Evolutionary conservation across 2,329 filamentous ascomycete species (phyloP).

Genomic region (Talaromyces sp.): DNA sequence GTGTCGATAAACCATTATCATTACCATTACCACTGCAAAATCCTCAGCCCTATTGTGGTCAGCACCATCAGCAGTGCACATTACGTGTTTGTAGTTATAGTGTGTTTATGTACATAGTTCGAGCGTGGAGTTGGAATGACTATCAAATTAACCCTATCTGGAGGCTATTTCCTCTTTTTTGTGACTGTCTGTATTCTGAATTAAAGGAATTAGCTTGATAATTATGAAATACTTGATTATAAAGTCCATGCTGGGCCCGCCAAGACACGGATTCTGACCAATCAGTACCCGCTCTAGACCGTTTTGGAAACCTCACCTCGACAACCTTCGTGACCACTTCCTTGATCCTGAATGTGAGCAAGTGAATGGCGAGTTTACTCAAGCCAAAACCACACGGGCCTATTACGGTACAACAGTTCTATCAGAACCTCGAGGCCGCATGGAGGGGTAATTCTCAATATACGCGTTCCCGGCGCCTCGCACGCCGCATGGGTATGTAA

Average conservation of each 20-base stretch:
- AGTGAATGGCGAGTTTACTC: constrained; percentile 9
- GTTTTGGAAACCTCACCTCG: background rate
- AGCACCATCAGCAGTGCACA: background rate
- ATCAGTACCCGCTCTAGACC: background rate
- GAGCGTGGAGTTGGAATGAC: background rate
- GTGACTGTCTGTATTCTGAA: background rate
- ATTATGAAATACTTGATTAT: background rate
- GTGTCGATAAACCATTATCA: background rate
- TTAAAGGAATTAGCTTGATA: background rate
- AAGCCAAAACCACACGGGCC: constrained; percentile 11
- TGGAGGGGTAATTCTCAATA: constrained; percentile 18
- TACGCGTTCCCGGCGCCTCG: constrained; percentile 3
- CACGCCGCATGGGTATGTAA: constrained; percentile 10
- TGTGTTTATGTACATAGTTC: background rate
- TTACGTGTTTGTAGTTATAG: background rate
- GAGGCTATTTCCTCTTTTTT: background rate
- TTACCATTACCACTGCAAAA: background rate
- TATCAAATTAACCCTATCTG: background rate
- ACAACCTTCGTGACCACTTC: background rate
- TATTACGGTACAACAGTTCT: constrained; percentile 24
- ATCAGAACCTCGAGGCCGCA: constrained; percentile 23
- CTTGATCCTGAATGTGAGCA: background rate
- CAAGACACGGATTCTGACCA: background rate
- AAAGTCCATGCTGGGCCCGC: background rate
- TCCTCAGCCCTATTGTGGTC: background rate